phyloP scores from a whole-genome alignment of 1,139 yeast species.

The Sugiyamaella neomexicana region DNA sequence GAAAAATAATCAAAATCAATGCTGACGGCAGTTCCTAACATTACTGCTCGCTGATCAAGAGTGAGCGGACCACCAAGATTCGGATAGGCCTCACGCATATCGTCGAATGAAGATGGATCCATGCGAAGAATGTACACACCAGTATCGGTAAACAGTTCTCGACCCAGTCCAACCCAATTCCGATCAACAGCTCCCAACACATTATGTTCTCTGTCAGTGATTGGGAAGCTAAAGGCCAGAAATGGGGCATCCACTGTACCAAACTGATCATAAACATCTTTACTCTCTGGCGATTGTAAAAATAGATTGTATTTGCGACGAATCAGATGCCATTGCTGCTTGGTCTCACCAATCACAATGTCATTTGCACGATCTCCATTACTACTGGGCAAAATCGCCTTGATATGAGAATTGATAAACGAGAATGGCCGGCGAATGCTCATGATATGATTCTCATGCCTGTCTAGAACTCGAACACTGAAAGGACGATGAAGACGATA shows the following conservation, averaged over 20 bases:
- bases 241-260: constrained; percentile 88
- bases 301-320: constrained; percentile 82
- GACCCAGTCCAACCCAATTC: constrained; percentile 91
- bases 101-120: constrained; percentile 65
- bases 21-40: constrained; percentile 84
- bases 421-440: constrained; percentile 75
- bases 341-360: constrained; percentile 75
- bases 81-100: constrained; percentile 28
- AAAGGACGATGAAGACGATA: constrained; percentile 85
- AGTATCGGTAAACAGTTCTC: constrained; percentile 91
- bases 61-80: constrained; percentile 45
- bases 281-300: constrained; percentile 24
- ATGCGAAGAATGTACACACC: constrained; percentile 86
- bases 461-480: constrained; percentile 75
- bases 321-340: constrained; percentile 95
- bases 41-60: constrained; percentile 79
- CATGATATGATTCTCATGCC: constrained; percentile 64
- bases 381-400: constrained; percentile 57
- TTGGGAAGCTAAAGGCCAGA: constrained; percentile 82
- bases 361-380: constrained; percentile 38
- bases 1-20: constrained; percentile 95
- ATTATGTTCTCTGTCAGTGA: constrained; percentile 55
- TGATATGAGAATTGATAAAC: constrained; percentile 83
- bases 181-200: constrained; percentile 80
- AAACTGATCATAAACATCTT: constrained; percentile 61